Evolutionary conservation across 805 yeast species (phyloP), one percentile per base, ranked within the genome.

Genomic region (Saccharomycopsis babjevae): DNA sequence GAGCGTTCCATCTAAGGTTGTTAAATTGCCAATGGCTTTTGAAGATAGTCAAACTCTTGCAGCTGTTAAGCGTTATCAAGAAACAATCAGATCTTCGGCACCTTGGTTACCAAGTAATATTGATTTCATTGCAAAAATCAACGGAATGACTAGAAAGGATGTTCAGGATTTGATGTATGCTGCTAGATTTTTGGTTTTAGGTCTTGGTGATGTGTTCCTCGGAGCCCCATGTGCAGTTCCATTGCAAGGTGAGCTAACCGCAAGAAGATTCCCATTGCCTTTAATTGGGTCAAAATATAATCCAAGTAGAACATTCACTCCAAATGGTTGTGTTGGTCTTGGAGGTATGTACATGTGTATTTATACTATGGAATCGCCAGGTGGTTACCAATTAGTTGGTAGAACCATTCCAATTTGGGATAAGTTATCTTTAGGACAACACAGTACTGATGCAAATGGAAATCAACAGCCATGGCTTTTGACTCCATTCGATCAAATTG

Each of bases 191-290:
- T 77, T 94, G 76, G 98, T 94, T 6, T 77, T 93, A 65, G 99
- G 98, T 60, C 82, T 93, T 59, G 99, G 98, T 70, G 99, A 94
- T 74, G 98, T 94, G 32, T 93, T 92, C 76, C 79, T 94, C 67
- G 98, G 98, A 57, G 97, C 99, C 3, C 99, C 99, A 34, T 92
- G 97, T 78, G 98, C 98, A 1, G 96, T 93, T 67, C 98, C 99
- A 43, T 81, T 93, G 67, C 98, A 94, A 72, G 73, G 71, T 15
- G 68, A 68, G 40, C 66, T 69, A 18, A 74, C 73, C 59, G 75
- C 75, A 40, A 65, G 73, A 58, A 64, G 71, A 43, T 69, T 70
- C 58, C 64, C 65, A 57, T 64, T 68, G 62, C 99, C 99, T 62
- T 80, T 91, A 63, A 76, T 93, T 61, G 99, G 98, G 46, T 81